Percentiles rank a stretch among this genome's conserved stretches.
These are phyloP conservation scores for Actinomucor elegans DNA, from an alignment of 371 early-diverging fungal species.

Conservation along the genomic window DNA sequence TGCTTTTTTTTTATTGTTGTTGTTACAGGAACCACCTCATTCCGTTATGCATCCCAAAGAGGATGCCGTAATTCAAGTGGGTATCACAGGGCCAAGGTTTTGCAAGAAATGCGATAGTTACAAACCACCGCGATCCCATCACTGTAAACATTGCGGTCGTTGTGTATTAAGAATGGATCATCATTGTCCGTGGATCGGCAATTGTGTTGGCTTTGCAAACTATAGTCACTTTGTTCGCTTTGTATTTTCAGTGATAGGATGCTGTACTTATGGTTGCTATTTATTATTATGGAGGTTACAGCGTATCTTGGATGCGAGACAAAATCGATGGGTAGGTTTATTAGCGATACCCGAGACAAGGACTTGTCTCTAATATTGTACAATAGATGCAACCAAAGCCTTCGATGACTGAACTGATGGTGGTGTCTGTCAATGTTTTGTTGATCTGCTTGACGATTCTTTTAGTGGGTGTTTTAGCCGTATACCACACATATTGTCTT, in stretches of 20 bases:
- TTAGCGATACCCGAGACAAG: no score
- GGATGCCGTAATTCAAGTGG: neutral
- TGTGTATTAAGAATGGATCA: conserved; percentile 88
- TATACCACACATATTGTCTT: conserved; percentile 79
- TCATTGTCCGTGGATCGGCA: conserved; percentile 96
- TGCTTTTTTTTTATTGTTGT: no score
- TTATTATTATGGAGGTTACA: conserved; percentile 45
- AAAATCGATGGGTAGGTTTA: conserved; percentile 15
- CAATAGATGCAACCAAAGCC: neutral
- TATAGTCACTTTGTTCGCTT: conserved; percentile 86
- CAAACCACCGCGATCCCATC: conserved; percentile 80
- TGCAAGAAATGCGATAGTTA: conserved; percentile 67
- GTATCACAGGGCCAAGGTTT: conserved; percentile 48
- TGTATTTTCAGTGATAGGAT: conserved; percentile 63
- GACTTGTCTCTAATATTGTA: no score
- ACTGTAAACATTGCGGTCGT: conserved; percentile 70
- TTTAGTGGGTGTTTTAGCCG: conserved; percentile 73
- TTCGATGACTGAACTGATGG: conserved; percentile 17
- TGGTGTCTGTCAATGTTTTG: conserved; percentile 64
- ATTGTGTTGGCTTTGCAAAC: conserved; percentile 89
- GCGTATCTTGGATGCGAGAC: conserved; percentile 29
- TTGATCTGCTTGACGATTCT: conserved; percentile 62
- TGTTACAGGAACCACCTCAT: conserved; percentile 23
- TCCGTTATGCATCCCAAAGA: conserved; percentile 2
- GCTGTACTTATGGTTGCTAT: conserved; percentile 51